Conservation (phyloP, 306 rosid genomes). For the Trichosanthes truncata region DNA sequence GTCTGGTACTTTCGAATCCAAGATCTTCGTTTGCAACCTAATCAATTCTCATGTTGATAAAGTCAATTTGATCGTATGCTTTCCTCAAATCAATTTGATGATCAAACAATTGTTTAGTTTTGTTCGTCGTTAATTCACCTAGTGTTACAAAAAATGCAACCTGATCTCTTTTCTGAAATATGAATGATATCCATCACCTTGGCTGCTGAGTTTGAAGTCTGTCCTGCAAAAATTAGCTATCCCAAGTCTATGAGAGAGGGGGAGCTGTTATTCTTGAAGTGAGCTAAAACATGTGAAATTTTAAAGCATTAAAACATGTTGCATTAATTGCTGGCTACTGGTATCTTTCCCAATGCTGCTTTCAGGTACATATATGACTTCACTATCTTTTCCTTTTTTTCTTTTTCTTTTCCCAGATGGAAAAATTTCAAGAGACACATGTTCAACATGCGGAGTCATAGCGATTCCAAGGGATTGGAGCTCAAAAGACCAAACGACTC, state of each 20-base stretch:
- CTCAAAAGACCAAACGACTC: constrained; percentile 86
- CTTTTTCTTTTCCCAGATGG: constrained; percentile 53
- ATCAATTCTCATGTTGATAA: not conserved
- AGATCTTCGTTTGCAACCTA: not conserved
- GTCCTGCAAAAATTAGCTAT: too few species aligned
- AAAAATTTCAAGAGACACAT: constrained; percentile 79
- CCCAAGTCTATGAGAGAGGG: not conserved
- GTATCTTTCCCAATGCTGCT: not conserved
- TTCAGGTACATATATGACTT: not conserved
- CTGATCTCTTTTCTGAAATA: not conserved
- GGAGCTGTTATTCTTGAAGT: not conserved
- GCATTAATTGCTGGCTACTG: not conserved
- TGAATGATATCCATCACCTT: not conserved
- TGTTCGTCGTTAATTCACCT: too few species aligned
- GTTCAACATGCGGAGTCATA: constrained; percentile 68
- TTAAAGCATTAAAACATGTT: not conserved
- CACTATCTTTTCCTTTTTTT: constrained; percentile 4
- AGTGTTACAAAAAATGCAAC: too few species aligned
- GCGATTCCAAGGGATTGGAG: constrained; percentile 90
- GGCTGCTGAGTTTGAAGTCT: not conserved
- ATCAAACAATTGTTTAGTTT: not conserved
- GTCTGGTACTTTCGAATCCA: not conserved
- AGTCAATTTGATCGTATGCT: not conserved
- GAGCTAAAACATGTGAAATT: not conserved
- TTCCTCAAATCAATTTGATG: not conserved